phyloP scores from a whole-genome alignment of 2,329 filamentous ascomycete species.

The Parastagonospora nodorum region DNA sequence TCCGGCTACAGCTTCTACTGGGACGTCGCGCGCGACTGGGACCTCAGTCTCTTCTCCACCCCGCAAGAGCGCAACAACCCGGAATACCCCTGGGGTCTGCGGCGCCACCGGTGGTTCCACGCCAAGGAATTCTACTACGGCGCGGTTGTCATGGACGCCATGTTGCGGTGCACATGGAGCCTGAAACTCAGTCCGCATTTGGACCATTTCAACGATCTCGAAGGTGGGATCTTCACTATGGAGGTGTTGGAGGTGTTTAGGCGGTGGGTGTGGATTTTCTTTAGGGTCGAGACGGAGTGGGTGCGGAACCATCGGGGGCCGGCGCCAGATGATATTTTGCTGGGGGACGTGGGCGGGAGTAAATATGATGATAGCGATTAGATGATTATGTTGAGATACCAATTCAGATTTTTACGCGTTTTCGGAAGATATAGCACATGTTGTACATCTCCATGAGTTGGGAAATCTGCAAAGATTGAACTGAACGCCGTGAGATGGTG shows the following conservation, averaged over 20 bases:
- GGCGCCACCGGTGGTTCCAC: slow-evolving; percentile 74
- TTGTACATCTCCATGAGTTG: too few species aligned
- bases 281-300: slow-evolving; percentile 94
- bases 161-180: slow-evolving; percentile 88
- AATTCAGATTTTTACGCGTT: too few species aligned
- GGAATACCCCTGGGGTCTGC: slow-evolving; percentile 77
- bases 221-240: slow-evolving; percentile 85
- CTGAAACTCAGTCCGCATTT: slow-evolving; percentile 83
- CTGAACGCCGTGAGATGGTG: too few species aligned
- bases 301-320: slow-evolving; percentile 61
- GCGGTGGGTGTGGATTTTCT: slow-evolving; percentile 96
- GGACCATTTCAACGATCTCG: slow-evolving; percentile 82
- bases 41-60: slow-evolving; percentile 78
- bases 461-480: too few species aligned
- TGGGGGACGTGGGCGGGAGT: slow-evolving; percentile 65
- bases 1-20: slow-evolving; percentile 97
- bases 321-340: slow-evolving; percentile 71
- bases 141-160: slow-evolving; percentile 77
- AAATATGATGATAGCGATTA: slow-evolving; percentile 66
- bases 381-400: background rate
- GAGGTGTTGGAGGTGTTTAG: slow-evolving; percentile 85
- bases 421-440: too few species aligned
- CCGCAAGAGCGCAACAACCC: slow-evolving; percentile 62
- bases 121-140: slow-evolving; percentile 78
- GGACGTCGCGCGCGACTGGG: slow-evolving; percentile 97